A percentile compares a stretch with the other conserved stretches of the same genome.
These are phyloP conservation scores for Sordariomycetes sp. DNA, from an alignment of 2,329 filamentous ascomycete species.

Conservation along the genomic window DNA sequence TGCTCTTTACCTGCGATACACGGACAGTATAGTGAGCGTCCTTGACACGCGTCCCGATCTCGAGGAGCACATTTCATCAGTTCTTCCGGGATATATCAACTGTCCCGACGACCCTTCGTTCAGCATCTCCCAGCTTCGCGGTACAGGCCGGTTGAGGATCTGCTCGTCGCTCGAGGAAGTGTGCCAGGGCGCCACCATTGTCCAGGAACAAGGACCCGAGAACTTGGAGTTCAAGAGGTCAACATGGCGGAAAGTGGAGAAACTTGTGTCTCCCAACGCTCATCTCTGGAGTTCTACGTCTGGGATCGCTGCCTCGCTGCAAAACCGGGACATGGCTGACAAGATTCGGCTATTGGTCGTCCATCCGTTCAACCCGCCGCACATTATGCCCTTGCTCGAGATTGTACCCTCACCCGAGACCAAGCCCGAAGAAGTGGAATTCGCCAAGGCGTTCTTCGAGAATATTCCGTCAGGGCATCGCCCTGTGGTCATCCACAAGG, in stretches of 20 bases:
- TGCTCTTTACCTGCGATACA: neutral
- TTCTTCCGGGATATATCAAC: neutral
- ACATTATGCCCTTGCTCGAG: constrained; percentile 47
- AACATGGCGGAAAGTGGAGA: constrained; percentile 36
- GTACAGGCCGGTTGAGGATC: constrained; percentile 15
- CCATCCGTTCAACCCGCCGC: constrained; percentile 48
- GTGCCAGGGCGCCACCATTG: constrained; percentile 29
- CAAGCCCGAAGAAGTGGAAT: neutral
- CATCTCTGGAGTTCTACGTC: constrained; percentile 45
- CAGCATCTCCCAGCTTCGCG: neutral
- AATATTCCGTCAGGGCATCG: constrained; percentile 1
- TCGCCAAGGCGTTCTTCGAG: constrained; percentile 1
- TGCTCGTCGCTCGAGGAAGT: constrained; percentile 23
- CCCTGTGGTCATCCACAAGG: constrained; percentile 6
- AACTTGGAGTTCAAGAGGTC: constrained; percentile 32
- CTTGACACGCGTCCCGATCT: neutral
- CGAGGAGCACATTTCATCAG: neutral
- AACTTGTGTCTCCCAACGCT: constrained; percentile 23
- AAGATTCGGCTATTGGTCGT: constrained; percentile 34
- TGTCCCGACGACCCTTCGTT: neutral
- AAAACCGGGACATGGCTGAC: constrained; percentile 16
- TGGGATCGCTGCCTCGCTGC: constrained; percentile 39
- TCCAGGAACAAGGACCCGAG: constrained; percentile 48
- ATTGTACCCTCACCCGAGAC: constrained; percentile 27
- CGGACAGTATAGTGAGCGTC: neutral